Evolutionary conservation across 345 rosid species (phyloP).

Genomic region (Abelmoschus esculentus): DNA sequence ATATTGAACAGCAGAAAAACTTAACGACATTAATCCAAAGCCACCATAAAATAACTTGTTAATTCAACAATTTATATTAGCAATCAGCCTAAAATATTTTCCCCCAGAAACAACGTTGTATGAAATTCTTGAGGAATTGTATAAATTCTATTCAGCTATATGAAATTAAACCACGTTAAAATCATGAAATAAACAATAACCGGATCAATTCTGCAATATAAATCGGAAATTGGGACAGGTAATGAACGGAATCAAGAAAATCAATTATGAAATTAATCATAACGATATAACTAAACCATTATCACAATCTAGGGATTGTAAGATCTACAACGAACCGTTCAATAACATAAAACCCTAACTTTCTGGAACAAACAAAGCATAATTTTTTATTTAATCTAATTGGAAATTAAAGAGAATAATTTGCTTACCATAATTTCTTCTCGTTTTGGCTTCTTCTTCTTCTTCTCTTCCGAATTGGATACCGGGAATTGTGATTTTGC

Average conservation of each 20-base stretch:
- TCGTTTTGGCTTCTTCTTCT: neutral
- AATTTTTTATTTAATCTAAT: no score
- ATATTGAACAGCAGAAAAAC: neutral
- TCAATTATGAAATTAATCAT: no score
- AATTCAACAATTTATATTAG: neutral
- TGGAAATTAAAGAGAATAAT: neutral
- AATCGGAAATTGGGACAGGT: neutral
- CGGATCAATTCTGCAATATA: neutral
- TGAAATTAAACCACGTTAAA: neutral
- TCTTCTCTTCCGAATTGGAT: neutral
- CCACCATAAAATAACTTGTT: neutral
- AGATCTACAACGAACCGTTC: neutral
- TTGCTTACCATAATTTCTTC: slow-evolving; percentile 1
- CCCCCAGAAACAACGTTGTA: neutral
- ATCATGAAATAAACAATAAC: neutral
- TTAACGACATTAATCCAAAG: neutral
- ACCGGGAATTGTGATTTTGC: neutral
- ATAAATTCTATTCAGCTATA: neutral
- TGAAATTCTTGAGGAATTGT: neutral
- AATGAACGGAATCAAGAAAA: neutral
- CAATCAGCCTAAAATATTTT: neutral
- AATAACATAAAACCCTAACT: neutral
- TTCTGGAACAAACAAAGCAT: no score
- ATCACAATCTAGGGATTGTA: neutral
- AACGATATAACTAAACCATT: neutral